Conservation (phyloP, 1,139 yeast species). For the Geotrichum restrictum region DNA sequence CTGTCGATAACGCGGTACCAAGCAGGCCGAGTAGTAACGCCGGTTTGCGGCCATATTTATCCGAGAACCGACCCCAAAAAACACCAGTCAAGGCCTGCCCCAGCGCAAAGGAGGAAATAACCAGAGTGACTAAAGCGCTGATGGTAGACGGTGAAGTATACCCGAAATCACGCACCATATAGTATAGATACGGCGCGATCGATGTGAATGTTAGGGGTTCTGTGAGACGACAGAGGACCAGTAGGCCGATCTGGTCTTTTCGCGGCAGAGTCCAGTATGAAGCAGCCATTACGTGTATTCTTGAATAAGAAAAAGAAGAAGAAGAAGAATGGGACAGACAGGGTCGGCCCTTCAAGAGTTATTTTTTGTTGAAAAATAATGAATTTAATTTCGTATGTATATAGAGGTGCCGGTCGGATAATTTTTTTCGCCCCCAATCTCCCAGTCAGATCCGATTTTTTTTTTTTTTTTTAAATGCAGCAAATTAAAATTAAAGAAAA, state of each 20-base stretch:
- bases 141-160: conserved; percentile 50
- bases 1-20: conserved; percentile 49
- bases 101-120: conserved; percentile 50
- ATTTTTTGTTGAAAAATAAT: not conserved
- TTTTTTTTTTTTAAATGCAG: no score
- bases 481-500: not conserved
- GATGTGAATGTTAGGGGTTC: conserved; percentile 64
- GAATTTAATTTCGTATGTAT: no score
- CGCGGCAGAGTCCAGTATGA: conserved; percentile 33
- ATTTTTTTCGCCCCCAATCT: no score
- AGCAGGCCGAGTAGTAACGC: conserved; percentile 49
- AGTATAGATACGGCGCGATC: conserved; percentile 57
- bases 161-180: conserved; percentile 56
- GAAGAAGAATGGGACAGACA: no score
- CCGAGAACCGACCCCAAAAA: conserved; percentile 56
- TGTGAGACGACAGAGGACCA: conserved; percentile 42
- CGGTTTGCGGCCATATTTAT: conserved; percentile 52
- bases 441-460: no score
- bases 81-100: conserved; percentile 53
- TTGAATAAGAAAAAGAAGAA: no score
- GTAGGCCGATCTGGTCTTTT: conserved; percentile 30
- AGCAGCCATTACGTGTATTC: conserved; percentile 13
- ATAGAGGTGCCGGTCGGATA: no score
- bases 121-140: conserved; percentile 49
- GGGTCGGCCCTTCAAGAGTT: not conserved